Conservation (phyloP, 768 basidiomycete species). For the Leccinum variicolor region DNA sequence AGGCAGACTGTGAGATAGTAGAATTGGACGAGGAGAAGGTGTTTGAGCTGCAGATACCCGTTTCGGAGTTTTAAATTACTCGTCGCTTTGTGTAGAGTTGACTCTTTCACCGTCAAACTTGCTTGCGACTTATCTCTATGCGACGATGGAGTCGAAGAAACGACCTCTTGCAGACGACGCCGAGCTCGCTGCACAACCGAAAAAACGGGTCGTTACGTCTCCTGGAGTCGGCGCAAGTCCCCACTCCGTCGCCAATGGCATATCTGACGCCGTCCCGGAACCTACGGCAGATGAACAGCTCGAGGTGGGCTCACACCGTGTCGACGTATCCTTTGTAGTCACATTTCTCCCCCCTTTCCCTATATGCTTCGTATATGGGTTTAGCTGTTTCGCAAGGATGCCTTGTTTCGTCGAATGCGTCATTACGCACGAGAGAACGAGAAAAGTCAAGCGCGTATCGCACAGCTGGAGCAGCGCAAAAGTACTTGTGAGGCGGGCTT, state of each 20-base stretch:
- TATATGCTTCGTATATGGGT: conserved; percentile 4
- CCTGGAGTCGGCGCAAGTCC: conserved; percentile 48
- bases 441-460: conserved; percentile 56
- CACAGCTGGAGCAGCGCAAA: conserved; percentile 63
- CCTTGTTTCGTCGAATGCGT: conserved; percentile 80
- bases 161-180: conserved; percentile 52
- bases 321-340: conserved; percentile 22
- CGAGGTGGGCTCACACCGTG: conserved; percentile 48
- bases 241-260: conserved; percentile 38
- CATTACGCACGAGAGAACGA: conserved; percentile 77
- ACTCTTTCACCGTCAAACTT: background rate
- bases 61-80: conserved; percentile 29
- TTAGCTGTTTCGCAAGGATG: conserved; percentile 83
- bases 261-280: conserved; percentile 35
- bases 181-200: conserved; percentile 40
- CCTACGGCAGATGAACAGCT: conserved; percentile 53
- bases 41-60: background rate
- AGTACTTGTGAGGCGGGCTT: conserved; percentile 66
- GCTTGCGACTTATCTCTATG: conserved; percentile 13
- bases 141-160: conserved; percentile 57
- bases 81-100: conserved; percentile 12
- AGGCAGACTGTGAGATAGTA: conserved; percentile 84
- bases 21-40: conserved; percentile 31
- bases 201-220: conserved; percentile 52
- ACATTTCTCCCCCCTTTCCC: conserved; percentile 11